Base-by-base conservation (phyloP, 352 stramenopile species). In the Pythium scleroteichum region DNA sequence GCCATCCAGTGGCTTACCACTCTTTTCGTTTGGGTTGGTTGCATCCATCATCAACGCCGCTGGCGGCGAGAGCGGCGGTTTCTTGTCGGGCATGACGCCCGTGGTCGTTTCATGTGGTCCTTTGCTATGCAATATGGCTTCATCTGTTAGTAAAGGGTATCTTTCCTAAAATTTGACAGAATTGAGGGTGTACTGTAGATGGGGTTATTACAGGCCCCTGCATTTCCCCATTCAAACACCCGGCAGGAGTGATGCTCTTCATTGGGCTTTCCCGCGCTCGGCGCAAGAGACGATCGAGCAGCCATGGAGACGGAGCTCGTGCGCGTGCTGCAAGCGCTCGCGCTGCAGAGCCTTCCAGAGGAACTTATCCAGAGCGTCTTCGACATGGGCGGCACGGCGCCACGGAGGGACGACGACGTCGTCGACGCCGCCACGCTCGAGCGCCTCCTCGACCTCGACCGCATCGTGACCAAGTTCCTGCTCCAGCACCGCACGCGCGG, bases 331-430 rank as follows among this genome's bases (percentile, higher is more conserved):
- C 76, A 68, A 27, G 70, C 78, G 48, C 78, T 93, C 48, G 71
- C 75, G 55, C 78, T 93, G 20, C 68, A 73, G 24, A 66, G 72
- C 8, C 69, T 93, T 24, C 76, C 81, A 5, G 66, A 73, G 32
- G 49, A 64, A 29, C 75, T 79, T 35, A 80, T 87, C 59, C 47
- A 75, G 19, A 69, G 72, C 55, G 71, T 93, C 10, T 91, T 93
- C 49, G 69, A 86, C 60, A 88, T 81, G 26, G 81, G 81, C 17
- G 84, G 81, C 52, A 93, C 84, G 17, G 73, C 75, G 8, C 59
- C 84, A 4, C 35, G 73, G 23, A 47, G 66, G n/a, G 48, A 71
- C 53, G 54, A 54, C 16, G 68, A 69, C 27, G 68, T 79, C 59
- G 52, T 64, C 7, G 74, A 81, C 17, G 61, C 59, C 27, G 74